Percentiles rank a stretch among this genome's conserved stretches.
phyloP scores from a whole-genome alignment of 1,284 basidiomycete genomes.

The Naganishia sp. region DNA sequence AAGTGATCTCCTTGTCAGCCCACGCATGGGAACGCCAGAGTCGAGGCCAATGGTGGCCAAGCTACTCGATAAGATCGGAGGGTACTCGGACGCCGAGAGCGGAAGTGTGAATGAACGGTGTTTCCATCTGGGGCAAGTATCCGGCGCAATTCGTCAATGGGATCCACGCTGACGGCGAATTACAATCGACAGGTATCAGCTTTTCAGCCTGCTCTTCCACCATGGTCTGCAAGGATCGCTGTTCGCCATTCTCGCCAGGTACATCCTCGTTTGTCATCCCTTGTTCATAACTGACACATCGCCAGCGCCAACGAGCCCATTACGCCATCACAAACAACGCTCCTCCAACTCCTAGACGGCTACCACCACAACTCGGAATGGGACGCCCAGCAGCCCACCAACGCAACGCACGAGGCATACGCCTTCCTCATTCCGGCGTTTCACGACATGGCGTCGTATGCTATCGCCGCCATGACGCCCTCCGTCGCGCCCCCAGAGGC shows the following conservation, averaged over 20 bases:
- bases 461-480: slow-evolving; percentile 36
- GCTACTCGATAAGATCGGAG: slow-evolving; percentile 46
- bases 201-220: slow-evolving; percentile 55
- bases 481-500: neutral
- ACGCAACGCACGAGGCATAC: slow-evolving; percentile 16
- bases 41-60: slow-evolving; percentile 63
- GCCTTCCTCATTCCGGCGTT: slow-evolving; percentile 38
- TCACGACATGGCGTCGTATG: slow-evolving; percentile 37
- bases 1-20: slow-evolving; percentile 57
- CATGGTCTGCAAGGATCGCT: slow-evolving; percentile 49
- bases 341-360: slow-evolving; percentile 83
- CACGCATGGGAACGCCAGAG: slow-evolving; percentile 58
- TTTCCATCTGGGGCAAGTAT: slow-evolving; percentile 16
- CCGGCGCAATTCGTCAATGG: neutral
- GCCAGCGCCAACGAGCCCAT: slow-evolving; percentile 69
- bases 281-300: slow-evolving; percentile 2
- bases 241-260: slow-evolving; percentile 53
- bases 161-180: too few relatives aligned
- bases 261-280: slow-evolving; percentile 34
- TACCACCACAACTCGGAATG: slow-evolving; percentile 59
- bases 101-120: slow-evolving; percentile 25
- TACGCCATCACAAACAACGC: slow-evolving; percentile 74
- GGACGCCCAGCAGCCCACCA: slow-evolving; percentile 23
- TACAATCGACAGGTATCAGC: slow-evolving; percentile 49
- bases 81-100: slow-evolving; percentile 29